Conservation (phyloP, 176 grass and related monocot genomes). For the Typha latifolia region DNA sequence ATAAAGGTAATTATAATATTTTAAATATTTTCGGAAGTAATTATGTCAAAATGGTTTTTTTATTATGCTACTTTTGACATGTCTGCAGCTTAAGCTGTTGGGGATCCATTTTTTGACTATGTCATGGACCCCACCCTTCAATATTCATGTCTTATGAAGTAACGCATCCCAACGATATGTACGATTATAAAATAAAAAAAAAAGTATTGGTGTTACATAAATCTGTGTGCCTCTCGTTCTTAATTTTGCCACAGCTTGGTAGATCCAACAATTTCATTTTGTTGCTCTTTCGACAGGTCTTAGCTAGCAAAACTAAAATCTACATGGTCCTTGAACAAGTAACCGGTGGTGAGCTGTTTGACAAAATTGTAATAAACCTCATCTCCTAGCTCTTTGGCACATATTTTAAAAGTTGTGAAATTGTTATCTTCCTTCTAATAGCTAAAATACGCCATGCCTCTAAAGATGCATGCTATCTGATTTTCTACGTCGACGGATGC, state of each 20-base stretch:
- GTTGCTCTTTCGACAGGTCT: slow-evolving; percentile 37
- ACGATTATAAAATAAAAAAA: background rate
- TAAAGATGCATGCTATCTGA: background rate
- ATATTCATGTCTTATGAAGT: no score
- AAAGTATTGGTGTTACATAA: background rate
- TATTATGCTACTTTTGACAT: no score
- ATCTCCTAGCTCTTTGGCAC: background rate
- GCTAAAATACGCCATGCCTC: background rate
- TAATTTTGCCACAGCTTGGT: background rate
- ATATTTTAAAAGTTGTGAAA: background rate
- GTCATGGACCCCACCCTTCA: no score
- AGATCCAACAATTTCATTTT: background rate
- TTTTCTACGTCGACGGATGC: background rate
- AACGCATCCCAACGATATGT: no score
- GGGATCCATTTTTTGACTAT: no score
- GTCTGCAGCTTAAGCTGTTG: no score
- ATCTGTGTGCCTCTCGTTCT: background rate
- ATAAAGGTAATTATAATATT: no score
- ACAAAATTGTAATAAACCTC: slow-evolving; percentile 64
- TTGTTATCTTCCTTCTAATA: background rate
- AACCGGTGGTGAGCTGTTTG: slow-evolving; percentile 78
- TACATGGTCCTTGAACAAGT: slow-evolving; percentile 90
- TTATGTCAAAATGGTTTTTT: no score
- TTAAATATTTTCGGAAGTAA: no score
- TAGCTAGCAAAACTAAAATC: slow-evolving; percentile 90